A percentile compares a stretch with the other conserved stretches of the same genome.
Evolutionary conservation across 2,329 filamentous ascomycete genomes (phyloP).

Genomic region (Aspergillus clavatus): DNA sequence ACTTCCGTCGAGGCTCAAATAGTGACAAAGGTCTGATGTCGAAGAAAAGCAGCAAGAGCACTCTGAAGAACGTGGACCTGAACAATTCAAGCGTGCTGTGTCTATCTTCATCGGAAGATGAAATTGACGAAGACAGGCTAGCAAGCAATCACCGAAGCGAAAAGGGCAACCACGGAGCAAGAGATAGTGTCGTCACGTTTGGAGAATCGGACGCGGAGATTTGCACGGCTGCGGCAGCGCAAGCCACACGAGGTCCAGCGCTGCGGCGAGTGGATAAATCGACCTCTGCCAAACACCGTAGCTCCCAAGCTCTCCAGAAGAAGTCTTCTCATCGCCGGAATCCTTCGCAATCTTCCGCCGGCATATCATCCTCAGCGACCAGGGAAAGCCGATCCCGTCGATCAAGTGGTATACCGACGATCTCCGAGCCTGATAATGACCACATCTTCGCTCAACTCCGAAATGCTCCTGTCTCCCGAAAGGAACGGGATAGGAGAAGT

Average conservation of each 20-base stretch:
- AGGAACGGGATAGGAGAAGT: conserved; percentile 37
- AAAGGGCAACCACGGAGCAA: conserved; percentile 13
- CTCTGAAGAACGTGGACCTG: conserved; percentile 38
- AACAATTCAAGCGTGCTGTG: conserved; percentile 44
- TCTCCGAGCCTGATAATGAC: conserved; percentile 30
- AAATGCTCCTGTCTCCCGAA: conserved; percentile 15
- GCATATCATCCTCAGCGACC: conserved; percentile 22
- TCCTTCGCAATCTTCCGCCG: conserved; percentile 25
- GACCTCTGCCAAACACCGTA: conserved; percentile 22
- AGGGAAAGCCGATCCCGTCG: conserved; percentile 24
- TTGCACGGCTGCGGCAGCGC: conserved; percentile 38
- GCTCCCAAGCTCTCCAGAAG: conserved; percentile 20
- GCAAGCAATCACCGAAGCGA: conserved; percentile 12
- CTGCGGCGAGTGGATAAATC: conserved; percentile 27
- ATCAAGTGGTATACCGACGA: conserved; percentile 30
- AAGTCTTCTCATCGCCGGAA: conserved; percentile 16
- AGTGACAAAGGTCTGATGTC: conserved; percentile 23
- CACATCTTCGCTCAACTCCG: conserved; percentile 21
- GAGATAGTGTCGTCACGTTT: conserved; percentile 39
- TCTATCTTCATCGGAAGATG: conserved; percentile 48
- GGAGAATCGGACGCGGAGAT: conserved; percentile 41
- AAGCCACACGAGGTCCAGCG: conserved; percentile 26
- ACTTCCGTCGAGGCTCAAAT: conserved; percentile 11
- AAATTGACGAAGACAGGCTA: conserved; percentile 33
- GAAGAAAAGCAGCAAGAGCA: conserved; percentile 37